phyloP scores from a whole-genome alignment of 2,329 filamentous ascomycete species.

The Aspergillus sp. region DNA sequence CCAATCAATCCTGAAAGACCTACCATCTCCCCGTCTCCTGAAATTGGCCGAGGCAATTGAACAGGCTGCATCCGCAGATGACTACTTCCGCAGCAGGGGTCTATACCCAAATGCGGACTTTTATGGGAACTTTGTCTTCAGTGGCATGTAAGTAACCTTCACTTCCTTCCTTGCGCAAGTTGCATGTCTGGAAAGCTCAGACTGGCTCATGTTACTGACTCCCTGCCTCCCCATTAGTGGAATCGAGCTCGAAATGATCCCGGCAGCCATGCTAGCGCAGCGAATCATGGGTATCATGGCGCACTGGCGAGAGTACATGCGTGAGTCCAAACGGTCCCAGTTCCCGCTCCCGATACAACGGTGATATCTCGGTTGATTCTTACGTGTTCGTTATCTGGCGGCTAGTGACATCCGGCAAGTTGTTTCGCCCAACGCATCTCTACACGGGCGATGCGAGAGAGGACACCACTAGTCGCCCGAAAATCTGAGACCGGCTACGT shows the following conservation, averaged over 20 bases:
- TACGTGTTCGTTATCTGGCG: background rate
- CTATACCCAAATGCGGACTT: conserved; percentile 48
- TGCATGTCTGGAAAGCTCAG: too few relatives aligned
- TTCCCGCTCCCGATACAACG: background rate
- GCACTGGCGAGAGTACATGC: conserved; percentile 35
- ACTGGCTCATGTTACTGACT: background rate
- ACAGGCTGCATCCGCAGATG: conserved; percentile 22
- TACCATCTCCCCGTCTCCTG: conserved; percentile 16
- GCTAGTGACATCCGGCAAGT: conserved; percentile 27
- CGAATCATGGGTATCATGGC: conserved; percentile 35
- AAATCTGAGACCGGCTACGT: conserved; percentile 12
- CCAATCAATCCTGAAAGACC: conserved; percentile 23
- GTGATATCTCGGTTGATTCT: conserved; percentile 16
- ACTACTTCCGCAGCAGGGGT: conserved; percentile 27
- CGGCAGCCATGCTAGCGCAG: conserved; percentile 30
- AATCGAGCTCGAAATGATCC: conserved; percentile 30
- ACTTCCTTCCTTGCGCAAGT: background rate
- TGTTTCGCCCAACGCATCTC: conserved; percentile 30
- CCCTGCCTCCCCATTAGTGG: conserved; percentile 17
- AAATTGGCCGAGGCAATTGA: conserved; percentile 31
- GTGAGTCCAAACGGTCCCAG: conserved; percentile 17
- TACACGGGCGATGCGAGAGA: conserved; percentile 22
- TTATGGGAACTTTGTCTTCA: conserved; percentile 46
- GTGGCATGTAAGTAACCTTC: conserved; percentile 33
- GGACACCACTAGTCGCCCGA: conserved; percentile 3